Conservation (phyloP, 1,284 basidiomycete genomes). For the Ustilago trichophora region DNA sequence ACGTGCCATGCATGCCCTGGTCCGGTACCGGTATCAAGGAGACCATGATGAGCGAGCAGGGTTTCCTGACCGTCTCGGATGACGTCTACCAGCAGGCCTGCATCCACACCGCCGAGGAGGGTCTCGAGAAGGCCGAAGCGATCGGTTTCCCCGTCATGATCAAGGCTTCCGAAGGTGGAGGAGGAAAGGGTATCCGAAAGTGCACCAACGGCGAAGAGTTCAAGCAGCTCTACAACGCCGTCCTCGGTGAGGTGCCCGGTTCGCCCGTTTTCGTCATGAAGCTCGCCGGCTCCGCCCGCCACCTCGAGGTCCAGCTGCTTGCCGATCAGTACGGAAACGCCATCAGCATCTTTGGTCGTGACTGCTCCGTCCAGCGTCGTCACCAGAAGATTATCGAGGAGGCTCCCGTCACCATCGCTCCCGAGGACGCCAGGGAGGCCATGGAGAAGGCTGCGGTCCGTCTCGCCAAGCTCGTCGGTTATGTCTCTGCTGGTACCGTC, state of each 20-base stretch:
- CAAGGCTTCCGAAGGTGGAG: slow-evolving; percentile 98
- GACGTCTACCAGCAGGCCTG: slow-evolving; percentile 90
- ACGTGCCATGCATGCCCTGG: slow-evolving; percentile 99
- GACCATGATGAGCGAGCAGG: slow-evolving; percentile 83
- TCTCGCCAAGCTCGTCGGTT: slow-evolving; percentile 96
- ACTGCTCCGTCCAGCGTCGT: slow-evolving; percentile 98
- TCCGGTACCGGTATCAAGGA: slow-evolving; percentile 94
- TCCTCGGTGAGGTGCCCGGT: slow-evolving; percentile 91
- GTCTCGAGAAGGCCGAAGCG: slow-evolving; percentile 80
- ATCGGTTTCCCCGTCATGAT: slow-evolving; percentile 99
- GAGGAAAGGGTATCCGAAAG: slow-evolving; percentile 82
- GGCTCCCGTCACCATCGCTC: slow-evolving; percentile 95
- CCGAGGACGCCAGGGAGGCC: slow-evolving; percentile 77
- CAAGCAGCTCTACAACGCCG: slow-evolving; percentile 91
- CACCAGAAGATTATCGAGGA: slow-evolving; percentile 99
- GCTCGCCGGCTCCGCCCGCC: slow-evolving; percentile 94
- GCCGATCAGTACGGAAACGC: slow-evolving; percentile 99
- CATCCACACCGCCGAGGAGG: slow-evolving; percentile 87
- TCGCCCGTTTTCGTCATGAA: slow-evolving; percentile 99
- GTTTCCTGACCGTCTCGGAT: slow-evolving; percentile 93
- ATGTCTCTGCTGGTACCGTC: slow-evolving; percentile 98
- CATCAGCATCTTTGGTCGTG: slow-evolving; percentile 97
- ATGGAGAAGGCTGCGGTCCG: slow-evolving; percentile 99
- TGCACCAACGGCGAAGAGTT: slow-evolving; percentile 75
- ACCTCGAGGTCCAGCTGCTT: slow-evolving; percentile 96